Base-by-base conservation (phyloP, 352 stramenopile species). In the Phytophthora hibernalis region DNA sequence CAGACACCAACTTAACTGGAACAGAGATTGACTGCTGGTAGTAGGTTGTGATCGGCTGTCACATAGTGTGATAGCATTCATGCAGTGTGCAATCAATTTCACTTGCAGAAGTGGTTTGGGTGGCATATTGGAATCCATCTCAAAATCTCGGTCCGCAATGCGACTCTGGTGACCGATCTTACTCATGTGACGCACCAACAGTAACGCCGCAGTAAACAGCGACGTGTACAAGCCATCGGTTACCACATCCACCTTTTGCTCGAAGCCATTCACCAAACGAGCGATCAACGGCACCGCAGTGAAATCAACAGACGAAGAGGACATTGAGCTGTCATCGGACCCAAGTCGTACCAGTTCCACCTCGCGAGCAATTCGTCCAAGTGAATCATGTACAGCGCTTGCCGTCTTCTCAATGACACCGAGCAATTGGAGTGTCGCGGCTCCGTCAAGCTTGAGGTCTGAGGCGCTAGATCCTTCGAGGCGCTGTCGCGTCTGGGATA, bases 1-100 rank as follows among this genome's bases (percentile, higher is more conserved):
- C 31, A 92, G 49, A 44, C 77, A 80, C 80, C 80, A 90, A 54
- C 82, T 89, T n/a, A 90, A 67, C 51, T 87, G 76, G 51, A 89
- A 89, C 13, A 92, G 61, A 38, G 67, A 26, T 59, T 62, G 49
- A 10, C 53, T 65, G 31, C 43, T 40, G 30, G n/a, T 68, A 18
- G 52, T 54, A n/a, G 24, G 22, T n/a, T 56, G 8, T 37, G 24
- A 24, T 3, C 55, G 70, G 10, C 59, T 35, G 24, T 90, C 72
- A 20, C 78, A 89, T 8, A 76, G 45, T 44, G 68, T 71, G 49
- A 90, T 85, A 5, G 58, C 72, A 26, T 73, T 68, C 67, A 89
- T 82, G 26, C 80, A 82, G 50, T 90, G 83, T 11, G 77, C 71
- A 21, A 87, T 74, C 13, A 85, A 50, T 54, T 90, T 89, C 12